Conservation (phyloP, 805 yeast species). For the Debaryomyces hansenii region DNA sequence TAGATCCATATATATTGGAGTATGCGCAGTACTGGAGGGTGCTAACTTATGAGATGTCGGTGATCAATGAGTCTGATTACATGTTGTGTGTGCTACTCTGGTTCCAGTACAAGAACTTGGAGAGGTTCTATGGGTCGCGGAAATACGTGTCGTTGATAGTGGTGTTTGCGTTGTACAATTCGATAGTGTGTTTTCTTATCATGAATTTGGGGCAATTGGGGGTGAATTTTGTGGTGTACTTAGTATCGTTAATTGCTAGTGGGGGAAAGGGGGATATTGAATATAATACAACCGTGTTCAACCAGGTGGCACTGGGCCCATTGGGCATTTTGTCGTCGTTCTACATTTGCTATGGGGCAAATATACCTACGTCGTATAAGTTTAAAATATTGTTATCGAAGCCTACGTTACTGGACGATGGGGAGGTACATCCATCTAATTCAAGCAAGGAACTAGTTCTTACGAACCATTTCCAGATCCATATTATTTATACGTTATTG, state of each 20-base stretch:
- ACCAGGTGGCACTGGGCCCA: slow-evolving; percentile 40
- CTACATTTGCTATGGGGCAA: slow-evolving; percentile 36
- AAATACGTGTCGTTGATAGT: slow-evolving; percentile 50
- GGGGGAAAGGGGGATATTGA: slow-evolving; percentile 4
- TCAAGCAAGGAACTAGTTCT: slow-evolving; percentile 21
- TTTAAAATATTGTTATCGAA: slow-evolving; percentile 31
- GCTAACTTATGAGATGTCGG: slow-evolving; percentile 48
- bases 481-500: slow-evolving; percentile 33
- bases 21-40: slow-evolving; percentile 62
- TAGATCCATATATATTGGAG: slow-evolving; percentile 54
- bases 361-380: slow-evolving; percentile 34
- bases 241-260: slow-evolving; percentile 11
- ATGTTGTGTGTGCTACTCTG: slow-evolving; percentile 44
- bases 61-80: slow-evolving; percentile 61
- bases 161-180: slow-evolving; percentile 49
- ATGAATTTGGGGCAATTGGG: slow-evolving; percentile 44
- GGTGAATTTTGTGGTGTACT: slow-evolving; percentile 11
- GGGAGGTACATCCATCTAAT: background rate
- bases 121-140: slow-evolving; percentile 56
- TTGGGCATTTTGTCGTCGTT: slow-evolving; percentile 39
- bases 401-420: slow-evolving; percentile 10
- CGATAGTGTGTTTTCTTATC: slow-evolving; percentile 34
- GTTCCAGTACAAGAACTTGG: slow-evolving; percentile 55
- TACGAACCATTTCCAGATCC: slow-evolving; percentile 42
- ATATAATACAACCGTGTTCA: slow-evolving; percentile 30